Evolutionary conservation across 768 basidiomycete genomes (phyloP).

Genomic region (Mycena floridula): DNA sequence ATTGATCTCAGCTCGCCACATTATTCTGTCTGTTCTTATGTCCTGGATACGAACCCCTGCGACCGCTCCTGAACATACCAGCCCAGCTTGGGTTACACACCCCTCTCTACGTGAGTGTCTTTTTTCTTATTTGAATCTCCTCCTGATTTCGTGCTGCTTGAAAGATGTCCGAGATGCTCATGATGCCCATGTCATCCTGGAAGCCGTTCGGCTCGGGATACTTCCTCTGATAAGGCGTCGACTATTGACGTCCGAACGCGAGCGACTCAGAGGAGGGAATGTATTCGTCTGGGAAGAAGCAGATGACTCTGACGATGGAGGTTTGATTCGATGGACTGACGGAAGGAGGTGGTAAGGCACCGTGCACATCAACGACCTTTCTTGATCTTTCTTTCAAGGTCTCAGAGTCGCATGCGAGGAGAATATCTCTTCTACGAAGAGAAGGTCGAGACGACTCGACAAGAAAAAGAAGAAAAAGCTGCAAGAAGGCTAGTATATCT

Average conservation of each 20-base stretch:
- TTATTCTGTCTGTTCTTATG: conserved; percentile 15
- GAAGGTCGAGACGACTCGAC: conserved; percentile 74
- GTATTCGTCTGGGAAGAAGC: conserved; percentile 87
- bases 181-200: conserved; percentile 71
- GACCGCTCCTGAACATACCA: conserved; percentile 14
- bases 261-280: conserved; percentile 64
- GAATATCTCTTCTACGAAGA: conserved; percentile 83
- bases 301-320: conserved; percentile 56
- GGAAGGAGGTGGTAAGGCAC: conserved; percentile 62
- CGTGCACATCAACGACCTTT: not conserved
- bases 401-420: conserved; percentile 79
- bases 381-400: conserved; percentile 36
- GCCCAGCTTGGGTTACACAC: conserved; percentile 31
- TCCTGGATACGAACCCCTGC: conserved; percentile 13
- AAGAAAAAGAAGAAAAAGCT: conserved; percentile 74
- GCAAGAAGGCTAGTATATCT: conserved; percentile 52
- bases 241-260: conserved; percentile 63
- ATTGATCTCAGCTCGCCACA: conserved; percentile 14
- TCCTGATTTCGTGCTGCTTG: not conserved
- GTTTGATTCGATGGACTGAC: conserved; percentile 74
- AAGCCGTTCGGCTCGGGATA: conserved; percentile 66
- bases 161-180: conserved; percentile 74
- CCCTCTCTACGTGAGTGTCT: conserved; percentile 38
- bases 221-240: conserved; percentile 69
- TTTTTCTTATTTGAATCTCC: conserved; percentile 1